phyloP scores from a whole-genome alignment of 2,329 filamentous ascomycete genomes.

The Ceratocystiopsis minuta region DNA sequence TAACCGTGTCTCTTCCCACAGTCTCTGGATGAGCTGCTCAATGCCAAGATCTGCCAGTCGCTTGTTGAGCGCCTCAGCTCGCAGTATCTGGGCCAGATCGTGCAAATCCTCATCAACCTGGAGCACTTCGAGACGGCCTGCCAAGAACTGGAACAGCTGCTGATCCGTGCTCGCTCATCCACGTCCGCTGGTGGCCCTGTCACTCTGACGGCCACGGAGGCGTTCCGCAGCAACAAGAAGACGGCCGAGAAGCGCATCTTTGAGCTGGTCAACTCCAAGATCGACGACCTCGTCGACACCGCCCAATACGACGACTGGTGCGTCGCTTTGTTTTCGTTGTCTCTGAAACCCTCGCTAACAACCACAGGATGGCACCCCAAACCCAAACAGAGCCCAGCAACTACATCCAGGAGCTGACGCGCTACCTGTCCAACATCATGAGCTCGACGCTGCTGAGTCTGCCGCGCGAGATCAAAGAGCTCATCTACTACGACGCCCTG shows the following conservation, averaged over 20 bases:
- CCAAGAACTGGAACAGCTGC: slow-evolving; percentile 67
- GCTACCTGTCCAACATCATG: slow-evolving; percentile 92
- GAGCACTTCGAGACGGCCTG: slow-evolving; percentile 95
- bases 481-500: slow-evolving; percentile 94
- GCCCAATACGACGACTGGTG: slow-evolving; percentile 87
- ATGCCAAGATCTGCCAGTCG: slow-evolving; percentile 76
- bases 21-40: slow-evolving; percentile 89
- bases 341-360: neutral
- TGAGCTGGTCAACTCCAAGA: slow-evolving; percentile 95
- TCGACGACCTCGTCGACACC: slow-evolving; percentile 90
- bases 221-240: slow-evolving; percentile 83
- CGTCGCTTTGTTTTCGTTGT: slow-evolving; percentile 11
- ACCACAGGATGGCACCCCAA: slow-evolving; percentile 30
- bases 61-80: slow-evolving; percentile 76
- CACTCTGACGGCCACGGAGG: slow-evolving; percentile 62
- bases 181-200: slow-evolving; percentile 66
- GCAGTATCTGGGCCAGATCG: slow-evolving; percentile 92
- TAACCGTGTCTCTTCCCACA: slow-evolving; percentile 16
- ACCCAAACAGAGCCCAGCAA: slow-evolving; percentile 59
- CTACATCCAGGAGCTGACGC: slow-evolving; percentile 89
- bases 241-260: slow-evolving; percentile 95
- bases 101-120: slow-evolving; percentile 93
- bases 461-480: slow-evolving; percentile 89
- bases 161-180: slow-evolving; percentile 71
- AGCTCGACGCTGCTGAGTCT: slow-evolving; percentile 79